Base-by-base conservation (phyloP, 1,139 yeast species). In the Lodderomyces theae region DNA sequence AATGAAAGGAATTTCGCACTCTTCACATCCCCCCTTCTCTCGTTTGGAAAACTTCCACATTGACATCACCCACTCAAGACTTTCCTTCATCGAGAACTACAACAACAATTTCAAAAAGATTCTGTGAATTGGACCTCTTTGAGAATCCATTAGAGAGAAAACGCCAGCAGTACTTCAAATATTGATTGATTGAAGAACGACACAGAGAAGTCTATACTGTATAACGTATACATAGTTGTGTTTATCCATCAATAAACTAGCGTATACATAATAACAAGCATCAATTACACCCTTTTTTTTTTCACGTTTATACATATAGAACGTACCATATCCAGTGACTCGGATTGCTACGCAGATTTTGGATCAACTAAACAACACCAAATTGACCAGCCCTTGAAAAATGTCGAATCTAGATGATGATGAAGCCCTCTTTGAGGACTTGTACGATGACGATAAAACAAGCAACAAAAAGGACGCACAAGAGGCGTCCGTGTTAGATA, bases 381-480 rank as follows among this genome's bases (percentile, higher is more conserved):
- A 12, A 5, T 12, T 28, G 12, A 13, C 4, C n/a, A 13, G 8
- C 10, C 18, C 28, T 30, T 26, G 38, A 38, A 48, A 31, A 37
- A 80, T 80, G 86, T 77, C 87, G 45, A 64, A 74, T 45, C 66
- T 74, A 53, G 89, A 82, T 60, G 96, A 88, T 68, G 96, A 88
- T 66, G 96, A 87, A 64, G 89, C 86, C 53, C 74, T 71, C 63
- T 85, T 85, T 63, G 87, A 84, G 62, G 92, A 85, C 62, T 82
- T 85, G 63, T 85, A 85, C 32, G 62, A 60, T 23, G 61, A 58
- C 24, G 53, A 50, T 23, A 58, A 58, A 13, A 21, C 30, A 5
- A 35, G 36, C 18, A 9, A 39, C 28, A 37, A 39, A 25, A 42
- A 44, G 21, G 33, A 42, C 6, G 39, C 43, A 9, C 40, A 43